These are phyloP conservation scores for Tricholoma terreum DNA, from an alignment of 768 basidiomycete species.

Conservation along the genomic window DNA sequence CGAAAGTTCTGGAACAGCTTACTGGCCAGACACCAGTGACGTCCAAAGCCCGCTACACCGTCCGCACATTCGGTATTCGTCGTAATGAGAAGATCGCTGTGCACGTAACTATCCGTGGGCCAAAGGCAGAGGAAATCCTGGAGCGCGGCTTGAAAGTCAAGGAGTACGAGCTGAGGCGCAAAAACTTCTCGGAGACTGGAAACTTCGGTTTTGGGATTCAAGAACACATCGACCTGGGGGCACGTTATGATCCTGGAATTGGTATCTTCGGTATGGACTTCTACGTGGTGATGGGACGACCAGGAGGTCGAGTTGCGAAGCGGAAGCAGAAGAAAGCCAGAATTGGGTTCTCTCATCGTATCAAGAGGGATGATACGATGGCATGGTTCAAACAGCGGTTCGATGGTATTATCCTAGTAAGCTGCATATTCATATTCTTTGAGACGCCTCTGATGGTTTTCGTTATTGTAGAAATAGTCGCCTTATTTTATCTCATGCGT, in stretches of 20 bases:
- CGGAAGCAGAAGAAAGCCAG: slow-evolving; percentile 86
- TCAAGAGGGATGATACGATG: slow-evolving; percentile 96
- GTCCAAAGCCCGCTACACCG: slow-evolving; percentile 99
- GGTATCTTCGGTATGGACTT: slow-evolving; percentile 99
- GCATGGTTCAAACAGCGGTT: slow-evolving; percentile 99
- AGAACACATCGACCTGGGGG: slow-evolving; percentile 99
- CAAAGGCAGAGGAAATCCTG: slow-evolving; percentile 99
- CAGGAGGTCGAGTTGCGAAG: slow-evolving; percentile 87
- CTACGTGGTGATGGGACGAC: slow-evolving; percentile 95
- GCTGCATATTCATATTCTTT: slow-evolving; percentile 24
- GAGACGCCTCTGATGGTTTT: not conserved
- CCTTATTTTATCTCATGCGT: slow-evolving; percentile 6
- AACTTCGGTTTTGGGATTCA: slow-evolving; percentile 99
- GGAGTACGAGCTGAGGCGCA: slow-evolving; percentile 97
- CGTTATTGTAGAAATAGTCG: slow-evolving; percentile 19
- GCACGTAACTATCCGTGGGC: slow-evolving; percentile 97
- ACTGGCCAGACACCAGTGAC: slow-evolving; percentile 99
- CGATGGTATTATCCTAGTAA: slow-evolving; percentile 93
- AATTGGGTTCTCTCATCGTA: slow-evolving; percentile 84
- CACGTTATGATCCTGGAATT: slow-evolving; percentile 96
- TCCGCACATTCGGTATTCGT: slow-evolving; percentile 98
- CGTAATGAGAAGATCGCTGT: slow-evolving; percentile 99
- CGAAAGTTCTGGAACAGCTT: slow-evolving; percentile 98
- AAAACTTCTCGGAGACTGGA: slow-evolving; percentile 97
- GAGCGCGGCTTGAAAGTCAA: slow-evolving; percentile 99